Evolutionary conservation across 2,329 filamentous ascomycete species (phyloP), one percentile per base, ranked within the genome.

Genomic region (Amylocarpus encephaloides): DNA sequence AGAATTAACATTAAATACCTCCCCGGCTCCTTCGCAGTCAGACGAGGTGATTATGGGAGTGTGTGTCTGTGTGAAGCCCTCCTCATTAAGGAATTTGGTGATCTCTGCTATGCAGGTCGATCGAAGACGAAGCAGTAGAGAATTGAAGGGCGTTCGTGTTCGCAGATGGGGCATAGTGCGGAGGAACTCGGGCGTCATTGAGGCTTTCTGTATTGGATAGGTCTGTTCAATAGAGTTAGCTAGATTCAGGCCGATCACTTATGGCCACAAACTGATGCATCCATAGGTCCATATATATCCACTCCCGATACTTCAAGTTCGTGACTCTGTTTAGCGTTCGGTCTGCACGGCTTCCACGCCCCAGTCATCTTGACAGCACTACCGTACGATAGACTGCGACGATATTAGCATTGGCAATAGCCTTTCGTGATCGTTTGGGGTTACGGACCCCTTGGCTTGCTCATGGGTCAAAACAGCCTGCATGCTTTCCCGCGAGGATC

Each of bases 131-230:
- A 95, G 74, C 52, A 96, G 72, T 38, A 89, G 76, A 22, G 89
- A 80, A 68, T 95, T 91, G 65, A 88, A 78, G 0, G 88, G 87
- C 15, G 88, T 83, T 61, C 92, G 86, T 56, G 86, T 72, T 51
- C 93, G 86, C 52, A 98, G 76, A 70, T 98, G 93, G 44, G 92
- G 89, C 46, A 95, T 78, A 11, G 86, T 86, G 51, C 93, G 86
- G 54, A 98, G 79, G 67, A 86, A 97, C 65, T 97, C 92, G 45
- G 86, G 75, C 5, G 85, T 88, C 61, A 96, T 91, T 61, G 93
- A 95, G 70, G 97, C 97, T 70, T 95, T 95, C 70, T 98, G 93
- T 19, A 98, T 81, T 2, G 93, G 93, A 65, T 88, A 95, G 55
- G 84, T 87, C 87, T 97, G 63, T 26, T 48, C 16, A 49, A 6